Base-by-base conservation (phyloP, 2,329 filamentous ascomycete genomes). In the Cladosporium sp. region DNA sequence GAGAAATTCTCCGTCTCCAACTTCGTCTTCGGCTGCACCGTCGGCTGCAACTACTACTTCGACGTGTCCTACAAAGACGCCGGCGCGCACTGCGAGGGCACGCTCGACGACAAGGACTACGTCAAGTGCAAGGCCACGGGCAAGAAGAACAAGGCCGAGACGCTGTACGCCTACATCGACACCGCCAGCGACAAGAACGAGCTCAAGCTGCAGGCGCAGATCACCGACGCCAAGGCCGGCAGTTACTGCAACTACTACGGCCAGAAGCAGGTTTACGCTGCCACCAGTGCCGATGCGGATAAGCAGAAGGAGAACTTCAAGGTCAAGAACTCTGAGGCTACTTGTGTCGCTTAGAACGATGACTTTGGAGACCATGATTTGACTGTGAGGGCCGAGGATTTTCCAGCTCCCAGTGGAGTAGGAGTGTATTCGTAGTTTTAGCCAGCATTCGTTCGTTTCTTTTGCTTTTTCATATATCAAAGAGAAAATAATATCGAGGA, bases 11-110 rank as follows among this genome's bases (percentile, higher is more conserved):
- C 30, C 40, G 47, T 62, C 32, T 52, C 54, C 39, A 55, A 62
- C 38, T 62, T 61, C 56, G 30, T 55, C 54, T 62, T 53, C 52
- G 58, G 60, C 51, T 62, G 60, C 54, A 56, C 57, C 17, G 42
- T 17, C 37, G 52, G 52, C 50, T 62, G 60, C 54, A 11, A 47
- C 55, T 62, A 48, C 44, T 47, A 34, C 47, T 60, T 62, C 56
- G 51, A 58, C 45, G 53, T 61, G 12, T 19, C 49, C 18, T 48
- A 60, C 45, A 38, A 27, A 7, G 29, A 34, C 17, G n/a, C 43
- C 22, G 52, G 58, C 52, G 56, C 52, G n/a, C 30, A 54, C 17
- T 62, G 60, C 53, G 34, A 37, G 3, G 60, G 60, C 18, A 43
- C 20, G 44, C 27, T 55, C 27, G 43, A 56, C n/a, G 47, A 47